Base-by-base conservation (phyloP, 164 flowering plant genomes). In the Sedum album region DNA sequence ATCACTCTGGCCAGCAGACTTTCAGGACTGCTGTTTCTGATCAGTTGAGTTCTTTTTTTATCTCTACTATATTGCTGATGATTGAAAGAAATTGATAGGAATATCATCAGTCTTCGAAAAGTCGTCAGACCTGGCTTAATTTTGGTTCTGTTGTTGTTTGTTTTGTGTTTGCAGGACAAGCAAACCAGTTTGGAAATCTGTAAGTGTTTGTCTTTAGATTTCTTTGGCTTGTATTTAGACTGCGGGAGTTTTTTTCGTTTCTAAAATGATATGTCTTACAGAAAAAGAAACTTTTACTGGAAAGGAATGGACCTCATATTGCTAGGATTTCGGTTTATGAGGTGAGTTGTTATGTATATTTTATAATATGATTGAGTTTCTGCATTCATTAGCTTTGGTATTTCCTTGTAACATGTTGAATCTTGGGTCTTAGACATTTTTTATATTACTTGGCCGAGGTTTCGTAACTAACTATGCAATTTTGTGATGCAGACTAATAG, bases 251-350 rank as follows among this genome's bases (percentile, higher is more conserved):
- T 21, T 48, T n/a, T 1, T 18, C 66, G 65, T 18, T 60, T 31
- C 6, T 31, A 66, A 30, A 11, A 39, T 65, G 39, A 17, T 14
- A 41, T 17, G 15, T 20, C 23, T 51, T 41, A n/a, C 77, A 93
- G 98, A 88, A 88, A 75, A 89, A 89, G 76, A 93, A 89, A 76
- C 82, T 93, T 76, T 81, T 88, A 62, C 68, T 93, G 84, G 98
- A 93, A 76, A 86, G 66, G 62, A 82, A 88, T 69, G 98, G 98
- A 66, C 86, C 97, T 74, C 94, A 75, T 81, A 61, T 91, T 68
- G 96, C 86, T 25, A 81, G 97, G 68, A 82, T 93, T 67, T 86
- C 97, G 21, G 87, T 93, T 1, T 89, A 78, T 82, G 97, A 93
- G 97, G 98, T 90, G 15, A 67, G 82, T 67, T 36, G 23, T 71